Percentiles rank a stretch among this genome's conserved stretches.
These are phyloP conservation scores for Ophiostoma montium DNA, from an alignment of 2,329 filamentous ascomycete species.

Conservation along the genomic window DNA sequence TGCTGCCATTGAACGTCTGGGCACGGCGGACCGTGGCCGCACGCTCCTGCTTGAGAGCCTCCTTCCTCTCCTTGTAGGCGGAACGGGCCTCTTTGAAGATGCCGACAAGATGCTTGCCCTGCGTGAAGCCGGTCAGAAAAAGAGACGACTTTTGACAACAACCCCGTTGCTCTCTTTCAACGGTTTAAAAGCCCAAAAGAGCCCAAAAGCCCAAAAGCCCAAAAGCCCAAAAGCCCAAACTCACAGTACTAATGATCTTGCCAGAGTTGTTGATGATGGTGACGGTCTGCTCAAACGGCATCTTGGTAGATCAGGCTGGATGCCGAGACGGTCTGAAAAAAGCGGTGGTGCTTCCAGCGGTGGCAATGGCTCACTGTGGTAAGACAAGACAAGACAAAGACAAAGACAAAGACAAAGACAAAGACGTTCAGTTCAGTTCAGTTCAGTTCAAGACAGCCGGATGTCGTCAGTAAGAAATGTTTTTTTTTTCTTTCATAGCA, in stretches of 20 bases:
- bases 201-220: background rate
- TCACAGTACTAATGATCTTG: slow-evolving; percentile 78
- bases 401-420: no score
- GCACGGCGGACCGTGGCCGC: slow-evolving; percentile 37
- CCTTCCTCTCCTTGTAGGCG: slow-evolving; percentile 78
- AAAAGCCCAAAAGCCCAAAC: slow-evolving; percentile 17
- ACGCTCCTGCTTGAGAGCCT: slow-evolving; percentile 57
- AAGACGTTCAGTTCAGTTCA: no score
- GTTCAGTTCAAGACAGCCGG: no score
- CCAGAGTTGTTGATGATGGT: slow-evolving; percentile 84
- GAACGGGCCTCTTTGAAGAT: slow-evolving; percentile 87
- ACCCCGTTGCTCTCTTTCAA: no score
- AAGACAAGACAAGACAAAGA: no score
- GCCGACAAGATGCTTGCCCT: slow-evolving; percentile 82
- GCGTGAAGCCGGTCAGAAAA: slow-evolving; percentile 1
- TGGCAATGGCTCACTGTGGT: background rate
- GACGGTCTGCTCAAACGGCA: slow-evolving; percentile 53
- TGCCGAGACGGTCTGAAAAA: background rate
- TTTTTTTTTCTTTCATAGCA: no score
- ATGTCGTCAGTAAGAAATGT: no score
- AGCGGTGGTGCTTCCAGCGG: background rate
- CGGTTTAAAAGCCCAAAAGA: background rate
- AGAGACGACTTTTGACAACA: no score
- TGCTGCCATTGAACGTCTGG: slow-evolving; percentile 27
- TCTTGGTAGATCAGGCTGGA: slow-evolving; percentile 14